Evolutionary conservation across 2,329 filamentous ascomycete species (phyloP).

Genomic region (Pseudogymnoascus sp.): DNA sequence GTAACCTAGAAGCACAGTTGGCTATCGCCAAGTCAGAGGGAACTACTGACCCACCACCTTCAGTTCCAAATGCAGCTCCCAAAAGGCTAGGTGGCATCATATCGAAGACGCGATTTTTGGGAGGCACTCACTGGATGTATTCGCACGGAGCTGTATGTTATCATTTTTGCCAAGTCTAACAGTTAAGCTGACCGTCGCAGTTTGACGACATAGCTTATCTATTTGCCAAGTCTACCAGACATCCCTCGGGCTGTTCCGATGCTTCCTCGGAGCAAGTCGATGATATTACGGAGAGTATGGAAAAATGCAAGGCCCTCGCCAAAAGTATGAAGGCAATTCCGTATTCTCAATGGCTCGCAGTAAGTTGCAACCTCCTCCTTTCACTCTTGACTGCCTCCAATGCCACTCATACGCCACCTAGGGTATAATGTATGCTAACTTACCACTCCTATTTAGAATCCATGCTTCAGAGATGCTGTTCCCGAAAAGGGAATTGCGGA

Average conservation of each 20-base stretch:
- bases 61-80: neutral
- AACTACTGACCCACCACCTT: neutral
- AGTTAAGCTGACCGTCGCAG: conserved; percentile 14
- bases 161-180: neutral
- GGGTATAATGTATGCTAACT: neutral
- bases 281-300: conserved; percentile 14
- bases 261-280: neutral
- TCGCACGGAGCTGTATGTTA: conserved; percentile 21
- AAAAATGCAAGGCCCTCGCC: conserved; percentile 22
- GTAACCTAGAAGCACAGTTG: neutral
- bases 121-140: conserved; percentile 26
- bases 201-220: conserved; percentile 19
- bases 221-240: conserved; percentile 14
- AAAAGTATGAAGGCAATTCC: conserved; percentile 20
- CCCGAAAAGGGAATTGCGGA: conserved; percentile 30
- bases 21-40: neutral
- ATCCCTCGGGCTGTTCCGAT: conserved; percentile 8
- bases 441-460: conserved; percentile 12
- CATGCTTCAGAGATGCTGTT: conserved; percentile 19
- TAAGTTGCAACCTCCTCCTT: neutral
- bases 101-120: conserved; percentile 25
- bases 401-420: neutral
- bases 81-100: conserved; percentile 18
- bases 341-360: conserved; percentile 15
- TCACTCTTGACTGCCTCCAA: neutral